phyloP scores from a whole-genome alignment of 176 grass and related monocot species.

The Cenchrus fungigraminus region DNA sequence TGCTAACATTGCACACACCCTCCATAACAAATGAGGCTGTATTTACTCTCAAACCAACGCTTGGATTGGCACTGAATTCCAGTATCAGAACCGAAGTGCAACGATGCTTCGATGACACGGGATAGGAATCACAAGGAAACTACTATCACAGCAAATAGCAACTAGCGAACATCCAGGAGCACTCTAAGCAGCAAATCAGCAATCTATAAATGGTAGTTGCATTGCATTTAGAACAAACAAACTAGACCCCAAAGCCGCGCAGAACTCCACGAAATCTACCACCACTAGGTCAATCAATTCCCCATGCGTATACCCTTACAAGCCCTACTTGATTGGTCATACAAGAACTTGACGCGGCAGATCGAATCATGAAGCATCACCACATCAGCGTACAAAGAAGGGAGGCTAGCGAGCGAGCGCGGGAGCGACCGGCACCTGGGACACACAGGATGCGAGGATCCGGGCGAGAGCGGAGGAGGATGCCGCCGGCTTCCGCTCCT shows the following conservation, averaged over 20 bases:
- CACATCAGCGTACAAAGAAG: neutral
- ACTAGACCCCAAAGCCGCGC: neutral
- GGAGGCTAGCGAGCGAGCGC: neutral
- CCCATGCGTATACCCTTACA: neutral
- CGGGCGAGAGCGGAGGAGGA: slow-evolving; percentile 39
- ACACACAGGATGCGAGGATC: slow-evolving; percentile 56
- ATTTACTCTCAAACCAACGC: neutral
- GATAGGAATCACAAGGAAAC: slow-evolving; percentile 3
- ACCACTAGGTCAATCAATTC: neutral
- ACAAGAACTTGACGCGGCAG: neutral
- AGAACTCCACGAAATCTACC: neutral
- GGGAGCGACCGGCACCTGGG: slow-evolving; percentile 50
- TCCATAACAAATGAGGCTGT: neutral
- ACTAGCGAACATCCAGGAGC: neutral
- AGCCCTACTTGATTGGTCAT: neutral
- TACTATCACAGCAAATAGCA: neutral
- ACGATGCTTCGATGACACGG: neutral
- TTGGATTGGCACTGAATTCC: neutral
- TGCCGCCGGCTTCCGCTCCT: slow-evolving; percentile 52
- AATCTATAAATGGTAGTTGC: neutral
- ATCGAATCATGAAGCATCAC: neutral
- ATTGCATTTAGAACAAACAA: neutral
- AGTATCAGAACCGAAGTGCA: neutral
- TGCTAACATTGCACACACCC: neutral
- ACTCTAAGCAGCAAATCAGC: neutral